A percentile compares a stretch with the other conserved stretches of the same genome.
Conservation (phyloP, 208 protist species). For the Leishmania turanica region DNA sequence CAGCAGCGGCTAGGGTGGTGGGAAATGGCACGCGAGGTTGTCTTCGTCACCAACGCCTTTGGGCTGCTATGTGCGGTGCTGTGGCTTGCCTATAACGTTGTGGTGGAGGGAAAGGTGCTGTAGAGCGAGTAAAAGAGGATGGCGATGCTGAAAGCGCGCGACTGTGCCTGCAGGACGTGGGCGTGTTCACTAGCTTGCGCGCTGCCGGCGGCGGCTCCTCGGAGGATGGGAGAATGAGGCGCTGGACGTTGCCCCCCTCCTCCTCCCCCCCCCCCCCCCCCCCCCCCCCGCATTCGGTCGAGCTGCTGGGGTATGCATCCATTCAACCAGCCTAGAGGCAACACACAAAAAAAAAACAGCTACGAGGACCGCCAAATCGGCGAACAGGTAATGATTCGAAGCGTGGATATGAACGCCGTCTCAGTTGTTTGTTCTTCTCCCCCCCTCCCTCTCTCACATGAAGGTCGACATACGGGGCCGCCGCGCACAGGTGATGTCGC, state of each 20-base stretch:
- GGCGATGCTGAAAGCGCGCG: background rate
- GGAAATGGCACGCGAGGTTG: slow-evolving; percentile 28
- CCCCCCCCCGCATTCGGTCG: background rate
- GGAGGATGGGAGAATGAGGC: background rate
- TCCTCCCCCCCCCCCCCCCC: too few species aligned
- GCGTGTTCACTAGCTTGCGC: background rate
- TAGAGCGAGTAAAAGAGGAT: background rate
- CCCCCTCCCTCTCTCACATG: background rate
- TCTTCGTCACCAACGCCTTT: slow-evolving; percentile 37
- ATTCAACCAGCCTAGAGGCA: too few species aligned
- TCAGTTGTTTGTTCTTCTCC: too few species aligned
- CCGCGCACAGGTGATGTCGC: background rate
- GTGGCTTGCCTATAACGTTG: slow-evolving; percentile 39
- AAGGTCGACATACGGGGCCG: background rate
- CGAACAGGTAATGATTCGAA: background rate
- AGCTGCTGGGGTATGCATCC: background rate
- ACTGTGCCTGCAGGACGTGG: background rate
- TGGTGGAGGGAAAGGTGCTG: slow-evolving; percentile 24
- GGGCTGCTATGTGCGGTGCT: slow-evolving; percentile 32
- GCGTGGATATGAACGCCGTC: background rate
- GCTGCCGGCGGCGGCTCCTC: background rate
- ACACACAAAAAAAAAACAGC: background rate
- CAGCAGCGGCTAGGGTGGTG: slow-evolving; percentile 19
- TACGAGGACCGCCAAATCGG: background rate
- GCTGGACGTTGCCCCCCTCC: background rate